phyloP scores from a whole-genome alignment of 2,329 filamentous ascomycete genomes.

The Nectriaceae sp. region DNA sequence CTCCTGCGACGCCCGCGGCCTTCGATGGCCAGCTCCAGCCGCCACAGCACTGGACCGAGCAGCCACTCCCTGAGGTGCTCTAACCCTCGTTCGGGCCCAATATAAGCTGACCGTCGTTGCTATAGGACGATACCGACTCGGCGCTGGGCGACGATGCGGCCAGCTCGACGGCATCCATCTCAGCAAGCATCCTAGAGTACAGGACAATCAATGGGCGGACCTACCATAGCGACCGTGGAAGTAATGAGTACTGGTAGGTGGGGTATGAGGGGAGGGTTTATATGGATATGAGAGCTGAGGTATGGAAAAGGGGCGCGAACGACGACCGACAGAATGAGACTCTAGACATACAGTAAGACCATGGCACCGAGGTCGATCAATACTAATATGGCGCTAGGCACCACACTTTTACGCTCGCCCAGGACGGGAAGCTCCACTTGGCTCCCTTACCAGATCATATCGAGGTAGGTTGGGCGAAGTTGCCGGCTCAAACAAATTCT shows the following conservation, averaged over 20 bases:
- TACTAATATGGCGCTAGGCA: conserved; percentile 10
- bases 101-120: background rate
- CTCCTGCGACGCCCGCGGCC: background rate
- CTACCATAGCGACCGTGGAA: conserved; percentile 16
- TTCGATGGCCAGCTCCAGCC: conserved; percentile 6
- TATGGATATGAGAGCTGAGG: background rate
- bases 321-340: conserved; percentile 14
- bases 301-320: conserved; percentile 13
- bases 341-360: conserved; percentile 17
- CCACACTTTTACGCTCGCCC: conserved; percentile 12
- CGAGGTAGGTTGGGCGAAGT: conserved; percentile 2
- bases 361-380: background rate
- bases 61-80: background rate
- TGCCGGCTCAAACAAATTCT: background rate
- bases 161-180: conserved; percentile 16
- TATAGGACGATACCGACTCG: conserved; percentile 12
- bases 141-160: conserved; percentile 16
- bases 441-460: conserved; percentile 13
- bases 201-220: conserved; percentile 16
- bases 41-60: conserved; percentile 10
- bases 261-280: background rate
- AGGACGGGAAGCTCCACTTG: conserved; percentile 11
- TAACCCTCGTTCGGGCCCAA: background rate
- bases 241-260: conserved; percentile 14
- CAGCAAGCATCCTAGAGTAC: conserved; percentile 14